Evolutionary conservation across 1,284 basidiomycete species (phyloP).

Genomic region (Malassezia japonica): DNA sequence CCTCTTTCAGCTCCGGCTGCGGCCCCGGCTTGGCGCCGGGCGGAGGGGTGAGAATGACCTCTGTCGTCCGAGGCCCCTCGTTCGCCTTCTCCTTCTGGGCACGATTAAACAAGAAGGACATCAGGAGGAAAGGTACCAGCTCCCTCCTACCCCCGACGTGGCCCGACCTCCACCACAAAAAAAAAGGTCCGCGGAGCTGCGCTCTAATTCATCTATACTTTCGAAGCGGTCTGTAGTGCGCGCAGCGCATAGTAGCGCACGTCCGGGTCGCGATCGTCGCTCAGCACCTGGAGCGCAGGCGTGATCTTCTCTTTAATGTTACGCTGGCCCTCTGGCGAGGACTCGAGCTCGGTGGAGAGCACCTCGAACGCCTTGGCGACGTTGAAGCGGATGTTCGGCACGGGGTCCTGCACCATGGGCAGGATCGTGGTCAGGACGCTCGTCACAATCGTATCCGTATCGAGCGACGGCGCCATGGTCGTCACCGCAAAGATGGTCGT

Average conservation of each 20-base stretch:
- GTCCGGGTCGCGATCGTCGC: conserved; percentile 86
- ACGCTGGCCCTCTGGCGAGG: conserved; percentile 62
- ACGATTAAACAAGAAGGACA: neutral
- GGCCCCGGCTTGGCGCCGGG: neutral
- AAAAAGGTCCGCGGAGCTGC: too few relatives aligned
- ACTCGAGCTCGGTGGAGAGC: conserved; percentile 63
- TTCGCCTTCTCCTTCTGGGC: neutral
- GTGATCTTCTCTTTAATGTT: conserved; percentile 66
- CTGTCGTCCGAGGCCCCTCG: conserved; percentile 3
- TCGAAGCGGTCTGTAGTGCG: conserved; percentile 33
- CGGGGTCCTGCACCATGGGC: conserved; percentile 75
- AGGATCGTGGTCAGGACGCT: conserved; percentile 80
- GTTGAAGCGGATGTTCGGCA: conserved; percentile 99
- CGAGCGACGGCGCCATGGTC: conserved; percentile 87
- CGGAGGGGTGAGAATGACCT: neutral
- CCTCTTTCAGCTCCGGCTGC: neutral
- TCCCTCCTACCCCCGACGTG: too few relatives aligned
- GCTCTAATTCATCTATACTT: conserved; percentile 3
- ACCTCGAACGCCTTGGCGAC: conserved; percentile 73
- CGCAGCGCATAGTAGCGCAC: conserved; percentile 63
- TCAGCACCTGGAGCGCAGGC: conserved; percentile 74
- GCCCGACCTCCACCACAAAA: too few relatives aligned
- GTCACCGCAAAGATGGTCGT: conserved; percentile 98
- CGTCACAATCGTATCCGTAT: conserved; percentile 69
- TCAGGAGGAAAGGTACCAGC: neutral